Conservation (phyloP, 2,329 filamentous ascomycete genomes). For the Emmonsia crescens region DNA sequence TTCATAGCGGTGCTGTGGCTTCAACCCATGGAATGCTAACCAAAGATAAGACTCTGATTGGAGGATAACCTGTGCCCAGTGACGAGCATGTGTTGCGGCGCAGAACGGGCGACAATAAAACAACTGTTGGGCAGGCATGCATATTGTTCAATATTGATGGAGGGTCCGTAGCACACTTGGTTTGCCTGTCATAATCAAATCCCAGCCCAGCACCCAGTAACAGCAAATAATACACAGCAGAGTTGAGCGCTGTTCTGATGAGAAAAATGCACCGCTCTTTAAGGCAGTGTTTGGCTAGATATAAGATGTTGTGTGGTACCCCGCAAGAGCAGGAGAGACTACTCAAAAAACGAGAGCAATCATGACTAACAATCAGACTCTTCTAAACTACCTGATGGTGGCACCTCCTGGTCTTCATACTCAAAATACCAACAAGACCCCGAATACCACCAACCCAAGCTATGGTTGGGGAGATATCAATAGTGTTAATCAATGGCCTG, state of each 20-base stretch:
- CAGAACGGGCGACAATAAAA: too few species aligned
- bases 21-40: too few species aligned
- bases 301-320: neutral
- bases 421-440: neutral
- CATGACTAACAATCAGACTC: too few species aligned
- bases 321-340: neutral
- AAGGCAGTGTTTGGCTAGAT: neutral
- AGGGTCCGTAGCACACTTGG: neutral
- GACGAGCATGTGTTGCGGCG: too few species aligned
- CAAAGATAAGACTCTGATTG: too few species aligned
- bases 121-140: too few species aligned
- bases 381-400: slow-evolving; percentile 1
- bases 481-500: slow-evolving; percentile 1
- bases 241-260: neutral
- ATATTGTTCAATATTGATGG: neutral
- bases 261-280: neutral
- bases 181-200: neutral
- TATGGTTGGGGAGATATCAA: neutral
- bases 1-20: too few species aligned
- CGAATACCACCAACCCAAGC: neutral
- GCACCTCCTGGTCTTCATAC: neutral
- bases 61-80: too few species aligned
- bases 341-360: neutral
- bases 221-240: neutral
- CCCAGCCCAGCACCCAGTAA: neutral